These are phyloP conservation scores for Jacaranda copaia DNA, from an alignment of 257 asterid species.

Conservation along the genomic window DNA sequence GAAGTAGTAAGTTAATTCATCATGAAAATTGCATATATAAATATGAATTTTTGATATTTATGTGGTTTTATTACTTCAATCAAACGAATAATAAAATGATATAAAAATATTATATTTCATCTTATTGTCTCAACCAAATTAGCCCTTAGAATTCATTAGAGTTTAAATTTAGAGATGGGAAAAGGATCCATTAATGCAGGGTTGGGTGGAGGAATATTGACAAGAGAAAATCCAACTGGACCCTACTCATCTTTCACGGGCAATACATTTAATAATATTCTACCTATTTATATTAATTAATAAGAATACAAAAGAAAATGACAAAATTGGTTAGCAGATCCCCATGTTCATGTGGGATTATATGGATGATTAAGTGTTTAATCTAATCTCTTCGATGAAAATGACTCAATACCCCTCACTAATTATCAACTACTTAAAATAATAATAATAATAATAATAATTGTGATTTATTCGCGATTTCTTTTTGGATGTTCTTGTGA, in stretches of 20 bases:
- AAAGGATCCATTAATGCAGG: not conserved
- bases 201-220: not conserved
- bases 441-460: too few species aligned
- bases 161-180: too few species aligned
- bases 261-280: not conserved
- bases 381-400: conserved; percentile 10
- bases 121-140: too few species aligned
- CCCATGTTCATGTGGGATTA: conserved; percentile 25
- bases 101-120: too few species aligned
- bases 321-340: conserved; percentile 27
- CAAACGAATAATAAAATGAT: too few species aligned
- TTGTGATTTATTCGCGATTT: not conserved
- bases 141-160: too few species aligned
- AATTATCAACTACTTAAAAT: too few species aligned
- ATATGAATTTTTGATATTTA: too few species aligned
- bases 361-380: not conserved
- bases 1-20: too few species aligned
- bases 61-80: too few species aligned
- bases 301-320: not conserved
- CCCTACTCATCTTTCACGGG: conserved; percentile 2
- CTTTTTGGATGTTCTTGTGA: not conserved
- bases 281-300: not conserved
- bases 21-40: too few species aligned
- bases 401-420: not conserved
- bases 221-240: not conserved